These are phyloP conservation scores for Arabidopsis suecica DNA, from an alignment of 345 rosid genomes.

Conservation along the genomic window DNA sequence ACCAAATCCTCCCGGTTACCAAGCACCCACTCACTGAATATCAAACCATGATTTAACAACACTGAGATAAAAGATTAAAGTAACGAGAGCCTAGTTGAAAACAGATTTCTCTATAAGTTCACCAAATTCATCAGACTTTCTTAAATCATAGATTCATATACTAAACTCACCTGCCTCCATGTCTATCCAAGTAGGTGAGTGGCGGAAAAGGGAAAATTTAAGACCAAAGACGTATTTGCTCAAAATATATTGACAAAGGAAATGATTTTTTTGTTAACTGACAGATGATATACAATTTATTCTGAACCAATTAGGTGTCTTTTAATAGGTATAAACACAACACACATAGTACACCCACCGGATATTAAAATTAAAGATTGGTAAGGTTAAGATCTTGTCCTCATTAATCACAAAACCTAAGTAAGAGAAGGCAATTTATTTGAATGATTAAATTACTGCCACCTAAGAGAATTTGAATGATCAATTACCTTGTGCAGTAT, in stretches of 20 bases:
- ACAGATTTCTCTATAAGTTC: slow-evolving; percentile 4
- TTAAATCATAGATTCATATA: neutral
- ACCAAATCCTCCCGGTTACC: slow-evolving; percentile 95
- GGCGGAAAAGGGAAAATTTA: neutral
- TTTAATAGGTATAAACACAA: neutral
- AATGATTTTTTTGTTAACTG: neutral
- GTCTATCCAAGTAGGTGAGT: slow-evolving; percentile 16
- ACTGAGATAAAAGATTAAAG: slow-evolving; percentile 20
- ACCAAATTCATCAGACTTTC: slow-evolving; percentile 5
- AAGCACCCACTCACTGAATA: slow-evolving; percentile 92
- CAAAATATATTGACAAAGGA: neutral
- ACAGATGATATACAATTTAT: neutral
- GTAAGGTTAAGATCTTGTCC: neutral
- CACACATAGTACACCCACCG: neutral
- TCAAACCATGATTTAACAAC: slow-evolving; percentile 8
- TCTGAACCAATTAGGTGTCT: slow-evolving; percentile 1
- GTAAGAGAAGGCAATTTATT: slow-evolving; percentile 2
- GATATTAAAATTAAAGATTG: slow-evolving; percentile 1
- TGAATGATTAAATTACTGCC: slow-evolving; percentile 4
- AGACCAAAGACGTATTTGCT: neutral
- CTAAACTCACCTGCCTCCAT: slow-evolving; percentile 9
- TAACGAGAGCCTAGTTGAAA: slow-evolving; percentile 3
- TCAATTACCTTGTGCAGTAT: slow-evolving; percentile 85
- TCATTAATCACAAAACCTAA: neutral
- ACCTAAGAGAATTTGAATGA: slow-evolving; percentile 18